Conservation (phyloP, 2,329 filamentous ascomycete genomes). For the Xylariaceae sp. region DNA sequence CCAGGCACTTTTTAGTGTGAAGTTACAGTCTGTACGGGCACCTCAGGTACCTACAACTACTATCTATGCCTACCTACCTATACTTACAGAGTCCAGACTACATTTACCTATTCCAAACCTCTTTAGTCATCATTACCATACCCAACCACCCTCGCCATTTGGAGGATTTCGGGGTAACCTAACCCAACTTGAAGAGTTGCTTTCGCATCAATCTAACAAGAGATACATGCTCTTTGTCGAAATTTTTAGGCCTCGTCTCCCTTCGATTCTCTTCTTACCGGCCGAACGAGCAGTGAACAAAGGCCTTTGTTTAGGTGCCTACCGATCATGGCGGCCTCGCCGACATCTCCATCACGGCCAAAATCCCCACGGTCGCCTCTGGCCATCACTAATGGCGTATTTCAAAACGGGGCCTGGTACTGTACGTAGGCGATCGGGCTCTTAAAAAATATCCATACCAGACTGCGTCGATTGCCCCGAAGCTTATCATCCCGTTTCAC, state of each 20-base stretch:
- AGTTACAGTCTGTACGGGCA: too few species aligned
- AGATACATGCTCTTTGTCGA: background rate
- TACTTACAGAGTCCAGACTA: too few species aligned
- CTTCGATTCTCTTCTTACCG: too few species aligned
- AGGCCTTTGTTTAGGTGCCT: background rate
- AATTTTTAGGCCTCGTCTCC: background rate
- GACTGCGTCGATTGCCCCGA: too few species aligned
- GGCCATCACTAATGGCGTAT: constrained; percentile 24
- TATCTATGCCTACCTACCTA: too few species aligned
- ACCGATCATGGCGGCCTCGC: constrained; percentile 4
- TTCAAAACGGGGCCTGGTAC: constrained; percentile 35
- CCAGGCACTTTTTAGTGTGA: too few species aligned
- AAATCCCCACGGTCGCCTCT: constrained; percentile 3
- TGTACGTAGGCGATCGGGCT: constrained; percentile 28
- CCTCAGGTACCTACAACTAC: too few species aligned
- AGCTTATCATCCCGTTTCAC: background rate
- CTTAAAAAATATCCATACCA: background rate
- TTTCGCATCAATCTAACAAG: too few species aligned
- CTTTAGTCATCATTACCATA: too few species aligned
- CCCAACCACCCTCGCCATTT: too few species aligned
- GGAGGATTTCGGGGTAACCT: too few species aligned
- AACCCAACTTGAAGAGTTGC: background rate
- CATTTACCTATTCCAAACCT: too few species aligned
- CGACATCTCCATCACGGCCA: background rate
- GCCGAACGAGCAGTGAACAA: background rate